Base-by-base conservation (phyloP, 352 stramenopile genomes). In the Phytophthora hibernalis region DNA sequence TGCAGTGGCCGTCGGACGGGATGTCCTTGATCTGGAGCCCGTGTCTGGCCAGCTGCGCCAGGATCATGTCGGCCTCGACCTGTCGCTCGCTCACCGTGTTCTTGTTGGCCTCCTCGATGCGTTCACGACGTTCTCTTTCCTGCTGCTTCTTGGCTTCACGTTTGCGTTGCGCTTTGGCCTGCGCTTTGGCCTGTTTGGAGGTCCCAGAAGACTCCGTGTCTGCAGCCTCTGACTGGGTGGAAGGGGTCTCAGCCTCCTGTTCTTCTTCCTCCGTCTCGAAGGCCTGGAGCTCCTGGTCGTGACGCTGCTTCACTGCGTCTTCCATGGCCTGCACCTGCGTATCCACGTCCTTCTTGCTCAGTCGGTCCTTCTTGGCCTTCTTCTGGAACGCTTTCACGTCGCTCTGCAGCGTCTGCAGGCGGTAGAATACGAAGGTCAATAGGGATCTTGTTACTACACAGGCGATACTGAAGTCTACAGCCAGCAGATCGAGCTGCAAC, bases 1-100 rank as follows among this genome's bases (percentile, higher is more conserved):
- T 92, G 77, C 97, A 99, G 83, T 99, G 87, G 4, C 97, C 97
- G 73, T 99, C 97, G 1, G 96, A 97, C 37, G 89, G 83, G 16
- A 99, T 97, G 61, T 99, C 96, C 43, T 92, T 84, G 64, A 99
- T 95, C 40, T 65, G 65, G 30, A 96, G 72, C 2, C 74, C 75
- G 28, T 80, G 61, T 43, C 68, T 74, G 26, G 70, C 42, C 28
- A 96, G 75, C 71, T 93, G 88, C 7, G 60, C 52, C 30, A 76
- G 22, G 49, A 96, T 94, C 43, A 85, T 70, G 22, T 97, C 87
- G 4, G 78, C 72, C 65, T 97, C 89, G 26, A 95, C 79, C 71
- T 97, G 81, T 9, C 90, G 83, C 60, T 90, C 75, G 58, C 82
- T 94, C 40, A 95, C 87, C 10, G 74, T 90, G 63, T 92, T 74